Conservation (phyloP, 2,329 filamentous ascomycete genomes). For the Alternaria ventricosa region DNA sequence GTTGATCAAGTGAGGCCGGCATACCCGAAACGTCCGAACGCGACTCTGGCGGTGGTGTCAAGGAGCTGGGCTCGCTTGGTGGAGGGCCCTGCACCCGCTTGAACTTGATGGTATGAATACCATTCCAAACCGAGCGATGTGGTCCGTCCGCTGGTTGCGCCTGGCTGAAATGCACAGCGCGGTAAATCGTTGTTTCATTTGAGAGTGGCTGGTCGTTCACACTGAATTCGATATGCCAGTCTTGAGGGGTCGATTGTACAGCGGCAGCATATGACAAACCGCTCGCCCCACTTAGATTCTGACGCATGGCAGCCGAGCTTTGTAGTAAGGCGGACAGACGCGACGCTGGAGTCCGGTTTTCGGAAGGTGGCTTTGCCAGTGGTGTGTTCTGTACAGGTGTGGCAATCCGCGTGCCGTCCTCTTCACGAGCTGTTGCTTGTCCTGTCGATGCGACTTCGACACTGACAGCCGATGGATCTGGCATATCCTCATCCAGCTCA, state of each 20-base stretch:
- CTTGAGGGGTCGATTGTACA: conserved; percentile 79
- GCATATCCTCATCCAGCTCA: conserved; percentile 70
- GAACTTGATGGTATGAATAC: conserved; percentile 90
- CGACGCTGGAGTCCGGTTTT: conserved; percentile 35
- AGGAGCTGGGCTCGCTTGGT: conserved; percentile 71
- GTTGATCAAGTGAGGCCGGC: conserved; percentile 80
- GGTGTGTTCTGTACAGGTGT: conserved; percentile 72
- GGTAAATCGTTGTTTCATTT: conserved; percentile 94
- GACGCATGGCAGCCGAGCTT: conserved; percentile 38
- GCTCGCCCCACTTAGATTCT: conserved; percentile 51
- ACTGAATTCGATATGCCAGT: conserved; percentile 98
- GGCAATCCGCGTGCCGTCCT: conserved; percentile 85
- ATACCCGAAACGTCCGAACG: conserved; percentile 66
- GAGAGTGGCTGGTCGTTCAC: conserved; percentile 82
- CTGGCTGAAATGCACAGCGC: conserved; percentile 81
- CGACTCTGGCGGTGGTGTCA: conserved; percentile 60
- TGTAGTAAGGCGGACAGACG: conserved; percentile 42
- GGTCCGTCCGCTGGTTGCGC: conserved; percentile 68
- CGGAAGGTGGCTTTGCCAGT: conserved; percentile 37
- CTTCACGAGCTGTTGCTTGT: conserved; percentile 87
- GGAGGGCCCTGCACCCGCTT: conserved; percentile 83
- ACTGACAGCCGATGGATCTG: conserved; percentile 86
- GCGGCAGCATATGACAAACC: conserved; percentile 85
- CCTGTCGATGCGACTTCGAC: conserved; percentile 87
- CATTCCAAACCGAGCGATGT: conserved; percentile 84